These are phyloP conservation scores for Saturnispora sekii DNA, from an alignment of 805 yeast genomes.

Conservation along the genomic window DNA sequence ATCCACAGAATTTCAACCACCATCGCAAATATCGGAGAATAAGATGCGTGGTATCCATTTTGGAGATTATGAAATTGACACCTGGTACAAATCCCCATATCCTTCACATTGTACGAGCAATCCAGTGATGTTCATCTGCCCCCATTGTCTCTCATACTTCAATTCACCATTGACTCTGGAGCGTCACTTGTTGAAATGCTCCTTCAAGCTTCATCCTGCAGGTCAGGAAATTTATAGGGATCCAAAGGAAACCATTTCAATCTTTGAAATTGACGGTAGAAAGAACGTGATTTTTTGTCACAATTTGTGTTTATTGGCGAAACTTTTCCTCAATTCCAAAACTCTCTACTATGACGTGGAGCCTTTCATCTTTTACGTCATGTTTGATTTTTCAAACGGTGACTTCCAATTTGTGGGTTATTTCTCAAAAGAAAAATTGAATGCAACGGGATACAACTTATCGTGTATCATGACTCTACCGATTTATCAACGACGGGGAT, in stretches of 20 bases:
- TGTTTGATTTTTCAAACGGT: slow-evolving; percentile 52
- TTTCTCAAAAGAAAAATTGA: slow-evolving; percentile 80
- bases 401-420: slow-evolving; percentile 84
- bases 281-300: slow-evolving; percentile 77
- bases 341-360: slow-evolving; percentile 92
- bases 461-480: slow-evolving; percentile 90
- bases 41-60: slow-evolving; percentile 34
- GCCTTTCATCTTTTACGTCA: slow-evolving; percentile 82
- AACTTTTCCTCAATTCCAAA: slow-evolving; percentile 81
- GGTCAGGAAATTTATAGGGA: slow-evolving; percentile 87
- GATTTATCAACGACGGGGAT: slow-evolving; percentile 76
- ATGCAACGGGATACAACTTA: slow-evolving; percentile 68
- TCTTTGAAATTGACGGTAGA: slow-evolving; percentile 92
- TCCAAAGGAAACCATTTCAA: slow-evolving; percentile 41
- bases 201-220: slow-evolving; percentile 60
- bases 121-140: slow-evolving; percentile 64
- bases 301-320: slow-evolving; percentile 81
- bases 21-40: slow-evolving; percentile 5
- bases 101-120: slow-evolving; percentile 74
- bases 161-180: slow-evolving; percentile 52
- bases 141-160: slow-evolving; percentile 74
- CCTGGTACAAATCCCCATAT: slow-evolving; percentile 91
- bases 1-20: neutral
- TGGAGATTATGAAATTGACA: slow-evolving; percentile 63
- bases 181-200: slow-evolving; percentile 73